Percentiles rank a stretch among this genome's conserved stretches.
phyloP scores from a whole-genome alignment of 805 yeast species.

The Saccharomycopsis fodiens region DNA sequence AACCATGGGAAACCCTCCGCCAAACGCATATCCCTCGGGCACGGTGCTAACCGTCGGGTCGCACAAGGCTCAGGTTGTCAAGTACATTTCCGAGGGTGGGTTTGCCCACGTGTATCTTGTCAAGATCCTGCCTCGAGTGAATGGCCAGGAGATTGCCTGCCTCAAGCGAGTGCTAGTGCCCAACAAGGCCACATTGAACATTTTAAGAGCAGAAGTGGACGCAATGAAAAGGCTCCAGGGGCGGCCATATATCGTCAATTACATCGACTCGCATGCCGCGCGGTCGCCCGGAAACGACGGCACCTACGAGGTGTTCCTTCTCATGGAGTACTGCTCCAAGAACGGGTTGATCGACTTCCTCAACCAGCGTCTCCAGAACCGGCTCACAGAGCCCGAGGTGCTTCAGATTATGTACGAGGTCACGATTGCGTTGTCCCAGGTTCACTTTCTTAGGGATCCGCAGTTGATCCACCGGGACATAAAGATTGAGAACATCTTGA shows the following conservation, averaged over 20 bases:
- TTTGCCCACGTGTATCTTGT: slow-evolving; percentile 93
- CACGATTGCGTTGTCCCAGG: slow-evolving; percentile 66
- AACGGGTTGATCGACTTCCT: slow-evolving; percentile 74
- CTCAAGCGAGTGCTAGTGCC: slow-evolving; percentile 94
- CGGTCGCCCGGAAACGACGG: slow-evolving; percentile 46
- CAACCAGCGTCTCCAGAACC: slow-evolving; percentile 61
- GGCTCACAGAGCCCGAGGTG: slow-evolving; percentile 62
- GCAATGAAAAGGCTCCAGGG: slow-evolving; percentile 89
- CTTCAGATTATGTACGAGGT: slow-evolving; percentile 61
- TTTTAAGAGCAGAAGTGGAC: slow-evolving; percentile 89
- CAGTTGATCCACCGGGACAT: slow-evolving; percentile 78
- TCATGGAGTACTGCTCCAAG: slow-evolving; percentile 74
- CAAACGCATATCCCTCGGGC: slow-evolving; percentile 65
- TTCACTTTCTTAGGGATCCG: slow-evolving; percentile 67
- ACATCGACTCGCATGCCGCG: slow-evolving; percentile 93
- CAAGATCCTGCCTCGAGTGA: slow-evolving; percentile 51
- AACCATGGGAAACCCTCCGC: slow-evolving; percentile 38
- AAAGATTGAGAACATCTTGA: slow-evolving; percentile 88
- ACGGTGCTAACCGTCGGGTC: slow-evolving; percentile 77
- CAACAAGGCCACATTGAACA: slow-evolving; percentile 72
- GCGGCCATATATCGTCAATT: slow-evolving; percentile 72
- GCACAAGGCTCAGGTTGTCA: slow-evolving; percentile 58
- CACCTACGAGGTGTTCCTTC: slow-evolving; percentile 64
- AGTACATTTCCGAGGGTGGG: slow-evolving; percentile 84
- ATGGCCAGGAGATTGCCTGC: slow-evolving; percentile 58